Evolutionary conservation across 208 protist genomes (phyloP).

Genomic region (Trypanosoma boissoni): DNA sequence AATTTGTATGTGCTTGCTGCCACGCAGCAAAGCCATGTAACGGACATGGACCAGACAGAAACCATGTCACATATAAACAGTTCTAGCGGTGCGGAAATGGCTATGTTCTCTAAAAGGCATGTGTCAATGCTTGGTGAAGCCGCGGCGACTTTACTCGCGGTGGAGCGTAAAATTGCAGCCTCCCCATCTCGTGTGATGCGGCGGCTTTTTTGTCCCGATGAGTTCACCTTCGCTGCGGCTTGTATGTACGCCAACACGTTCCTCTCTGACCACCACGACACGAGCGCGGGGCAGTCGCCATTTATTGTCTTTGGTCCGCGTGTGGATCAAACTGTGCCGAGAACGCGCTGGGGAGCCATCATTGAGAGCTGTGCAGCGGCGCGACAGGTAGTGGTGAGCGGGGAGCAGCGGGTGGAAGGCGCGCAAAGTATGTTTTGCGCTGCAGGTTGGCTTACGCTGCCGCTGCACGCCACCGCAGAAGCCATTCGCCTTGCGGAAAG

Average conservation of each 20-base stretch:
- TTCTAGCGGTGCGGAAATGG: no score
- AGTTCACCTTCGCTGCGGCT: slow-evolving; percentile 49
- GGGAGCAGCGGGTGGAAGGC: slow-evolving; percentile 48
- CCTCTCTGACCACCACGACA: slow-evolving; percentile 18
- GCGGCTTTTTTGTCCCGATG: slow-evolving; percentile 45
- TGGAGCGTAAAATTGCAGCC: slow-evolving; percentile 46
- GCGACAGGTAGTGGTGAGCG: slow-evolving; percentile 32
- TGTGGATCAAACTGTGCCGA: slow-evolving; percentile 38
- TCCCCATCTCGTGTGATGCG: slow-evolving; percentile 39
- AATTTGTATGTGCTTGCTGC: slow-evolving; percentile 49
- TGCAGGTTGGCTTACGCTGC: slow-evolving; percentile 40
- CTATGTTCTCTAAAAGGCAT: not conserved
- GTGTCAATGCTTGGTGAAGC: slow-evolving; percentile 2
- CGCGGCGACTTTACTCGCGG: slow-evolving; percentile 40
- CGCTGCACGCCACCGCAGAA: slow-evolving; percentile 35
- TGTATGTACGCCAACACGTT: slow-evolving; percentile 54
- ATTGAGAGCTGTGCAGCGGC: slow-evolving; percentile 26
- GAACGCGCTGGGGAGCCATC: slow-evolving; percentile 35
- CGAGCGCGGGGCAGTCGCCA: slow-evolving; percentile 2
- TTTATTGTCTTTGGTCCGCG: slow-evolving; percentile 42
- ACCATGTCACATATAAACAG: not conserved
- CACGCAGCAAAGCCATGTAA: slow-evolving; percentile 2
- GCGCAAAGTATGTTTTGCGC: slow-evolving; percentile 36
- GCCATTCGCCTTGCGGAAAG: slow-evolving; percentile 34
- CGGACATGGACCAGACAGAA: not conserved